Percentiles rank a stretch among this genome's conserved stretches.
These are phyloP conservation scores for Solanum phureja DNA, from an alignment of 257 asterid species.

Conservation along the genomic window DNA sequence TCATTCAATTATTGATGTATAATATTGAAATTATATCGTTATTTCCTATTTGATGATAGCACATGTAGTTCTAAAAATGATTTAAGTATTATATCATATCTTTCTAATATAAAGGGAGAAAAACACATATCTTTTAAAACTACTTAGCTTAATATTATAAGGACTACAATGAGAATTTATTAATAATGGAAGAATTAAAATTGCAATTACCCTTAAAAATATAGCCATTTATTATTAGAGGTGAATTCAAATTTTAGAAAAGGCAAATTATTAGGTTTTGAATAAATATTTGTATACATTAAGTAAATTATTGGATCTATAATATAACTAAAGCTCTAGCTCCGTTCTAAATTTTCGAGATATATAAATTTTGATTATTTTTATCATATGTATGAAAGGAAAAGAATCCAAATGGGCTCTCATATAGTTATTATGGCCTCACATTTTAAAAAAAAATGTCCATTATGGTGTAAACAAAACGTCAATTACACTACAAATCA, in stretches of 20 bases:
- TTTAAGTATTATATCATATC: neutral
- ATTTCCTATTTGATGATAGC: neutral
- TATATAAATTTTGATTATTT: neutral
- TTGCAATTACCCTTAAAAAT: neutral
- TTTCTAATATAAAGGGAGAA: neutral
- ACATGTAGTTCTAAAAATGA: neutral
- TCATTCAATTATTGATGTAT: neutral
- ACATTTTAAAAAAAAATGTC: neutral
- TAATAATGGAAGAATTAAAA: neutral
- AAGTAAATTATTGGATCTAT: neutral
- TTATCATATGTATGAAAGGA: neutral
- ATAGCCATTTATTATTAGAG: neutral
- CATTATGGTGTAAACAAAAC: neutral
- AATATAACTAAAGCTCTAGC: neutral
- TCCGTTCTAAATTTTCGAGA: neutral
- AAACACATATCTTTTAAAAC: neutral
- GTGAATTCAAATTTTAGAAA: neutral
- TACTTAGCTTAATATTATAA: neutral
- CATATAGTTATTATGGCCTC: neutral
- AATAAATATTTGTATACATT: neutral
- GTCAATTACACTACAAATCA: neutral
- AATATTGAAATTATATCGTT: neutral
- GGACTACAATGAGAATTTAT: neutral
- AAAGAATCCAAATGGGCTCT: neutral
- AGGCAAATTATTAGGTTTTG: neutral